These are phyloP conservation scores for Drechslera avenae DNA, from an alignment of 2,329 filamentous ascomycete species.

Conservation along the genomic window DNA sequence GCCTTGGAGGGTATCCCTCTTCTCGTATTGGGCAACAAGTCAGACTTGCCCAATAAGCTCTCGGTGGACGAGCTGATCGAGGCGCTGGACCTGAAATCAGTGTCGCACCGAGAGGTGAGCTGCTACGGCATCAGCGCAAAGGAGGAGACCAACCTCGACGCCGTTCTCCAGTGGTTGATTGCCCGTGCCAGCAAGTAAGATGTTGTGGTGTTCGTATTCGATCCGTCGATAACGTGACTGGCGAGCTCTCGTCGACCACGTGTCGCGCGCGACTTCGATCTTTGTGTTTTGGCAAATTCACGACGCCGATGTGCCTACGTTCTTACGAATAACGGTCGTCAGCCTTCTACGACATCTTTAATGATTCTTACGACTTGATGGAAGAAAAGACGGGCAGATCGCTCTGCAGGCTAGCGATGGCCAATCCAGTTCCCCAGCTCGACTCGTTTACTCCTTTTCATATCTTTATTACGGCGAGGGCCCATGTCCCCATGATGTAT, in stretches of 20 bases:
- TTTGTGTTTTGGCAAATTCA: conserved; percentile 35
- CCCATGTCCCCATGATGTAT: conserved; percentile 20
- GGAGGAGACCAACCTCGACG: conserved; percentile 97
- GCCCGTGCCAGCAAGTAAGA: conserved; percentile 69
- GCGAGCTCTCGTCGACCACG: conserved; percentile 22
- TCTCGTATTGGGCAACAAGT: conserved; percentile 95
- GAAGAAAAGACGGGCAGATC: conserved; percentile 56
- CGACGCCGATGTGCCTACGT: conserved; percentile 46
- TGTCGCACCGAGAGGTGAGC: conserved; percentile 91
- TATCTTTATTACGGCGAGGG: conserved; percentile 30
- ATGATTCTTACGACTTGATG: conserved; percentile 60
- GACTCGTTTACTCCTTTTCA: conserved; percentile 33
- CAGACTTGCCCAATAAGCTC: conserved; percentile 87
- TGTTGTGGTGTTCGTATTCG: conserved; percentile 20
- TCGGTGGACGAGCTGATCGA: conserved; percentile 96
- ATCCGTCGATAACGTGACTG: conserved; percentile 33
- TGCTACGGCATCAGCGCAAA: conserved; percentile 99
- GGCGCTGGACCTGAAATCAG: conserved; percentile 83
- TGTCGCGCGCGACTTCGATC: conserved; percentile 27
- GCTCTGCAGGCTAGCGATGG: conserved; percentile 56
- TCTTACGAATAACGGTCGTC: conserved; percentile 42
- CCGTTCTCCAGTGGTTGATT: conserved; percentile 95
- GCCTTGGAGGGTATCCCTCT: conserved; percentile 88
- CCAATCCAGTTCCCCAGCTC: conserved; percentile 50
- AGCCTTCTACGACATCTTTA: conserved; percentile 52